Evolutionary conservation across 768 basidiomycete species (phyloP).

Genomic region (Crepidotus variabilis): DNA sequence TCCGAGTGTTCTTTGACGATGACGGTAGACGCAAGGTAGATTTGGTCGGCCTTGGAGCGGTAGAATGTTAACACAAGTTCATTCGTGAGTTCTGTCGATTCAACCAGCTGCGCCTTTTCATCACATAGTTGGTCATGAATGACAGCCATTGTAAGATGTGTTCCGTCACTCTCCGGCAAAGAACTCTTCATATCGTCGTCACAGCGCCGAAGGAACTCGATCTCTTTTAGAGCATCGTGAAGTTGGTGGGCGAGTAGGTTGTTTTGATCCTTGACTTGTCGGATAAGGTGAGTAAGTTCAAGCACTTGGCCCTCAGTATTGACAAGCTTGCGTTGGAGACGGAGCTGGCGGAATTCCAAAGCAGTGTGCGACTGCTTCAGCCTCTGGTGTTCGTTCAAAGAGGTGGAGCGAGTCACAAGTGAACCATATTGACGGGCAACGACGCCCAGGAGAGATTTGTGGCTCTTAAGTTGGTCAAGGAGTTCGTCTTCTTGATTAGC

Average conservation of each 20-base stretch:
- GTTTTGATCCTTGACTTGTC: slow-evolving; percentile 53
- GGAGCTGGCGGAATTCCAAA: slow-evolving; percentile 36
- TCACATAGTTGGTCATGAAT: slow-evolving; percentile 18
- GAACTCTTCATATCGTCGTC: background rate
- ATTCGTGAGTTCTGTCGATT: slow-evolving; percentile 11
- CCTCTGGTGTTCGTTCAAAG: slow-evolving; percentile 27
- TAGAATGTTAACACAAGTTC: slow-evolving; percentile 32
- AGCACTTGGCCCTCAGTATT: slow-evolving; percentile 65
- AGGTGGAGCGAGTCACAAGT: slow-evolving; percentile 43
- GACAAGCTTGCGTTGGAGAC: slow-evolving; percentile 65
- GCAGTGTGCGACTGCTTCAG: slow-evolving; percentile 38
- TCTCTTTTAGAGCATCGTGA: slow-evolving; percentile 29
- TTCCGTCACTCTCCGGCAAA: background rate
- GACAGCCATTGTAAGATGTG: slow-evolving; percentile 12
- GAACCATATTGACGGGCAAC: slow-evolving; percentile 53
- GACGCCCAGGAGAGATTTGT: slow-evolving; percentile 38
- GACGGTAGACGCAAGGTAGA: slow-evolving; percentile 27
- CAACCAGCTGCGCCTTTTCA: slow-evolving; percentile 5
- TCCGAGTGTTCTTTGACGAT: slow-evolving; percentile 25
- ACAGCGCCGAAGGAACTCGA: slow-evolving; percentile 19
- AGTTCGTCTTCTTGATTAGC: slow-evolving; percentile 41
- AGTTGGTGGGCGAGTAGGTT: slow-evolving; percentile 33
- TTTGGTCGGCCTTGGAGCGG: slow-evolving; percentile 28
- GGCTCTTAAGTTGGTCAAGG: slow-evolving; percentile 47
- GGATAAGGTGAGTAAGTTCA: slow-evolving; percentile 61